A percentile compares a stretch with the other conserved stretches of the same genome.
phyloP scores from a whole-genome alignment of 352 stramenopile genomes.

The Phytophthora podocarpi region DNA sequence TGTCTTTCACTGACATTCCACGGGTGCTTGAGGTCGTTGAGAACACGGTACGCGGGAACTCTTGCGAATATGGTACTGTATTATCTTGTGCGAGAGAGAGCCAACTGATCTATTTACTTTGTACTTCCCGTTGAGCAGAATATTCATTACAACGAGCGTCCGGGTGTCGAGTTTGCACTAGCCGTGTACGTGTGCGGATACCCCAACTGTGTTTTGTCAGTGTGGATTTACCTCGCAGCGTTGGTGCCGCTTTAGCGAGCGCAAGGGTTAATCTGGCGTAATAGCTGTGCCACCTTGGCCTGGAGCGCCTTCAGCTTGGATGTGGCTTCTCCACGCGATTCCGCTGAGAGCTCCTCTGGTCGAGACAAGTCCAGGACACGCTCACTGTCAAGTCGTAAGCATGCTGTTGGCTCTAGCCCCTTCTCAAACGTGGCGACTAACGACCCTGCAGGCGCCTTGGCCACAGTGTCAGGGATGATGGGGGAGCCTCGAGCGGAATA shows the following conservation, averaged over 20 bases:
- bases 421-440: conserved; percentile 70
- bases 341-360: conserved; percentile 61
- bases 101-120: conserved; percentile 16
- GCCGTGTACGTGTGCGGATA: conserved; percentile 87
- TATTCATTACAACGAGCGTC: conserved; percentile 88
- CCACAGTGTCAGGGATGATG: conserved; percentile 59
- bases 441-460: conserved; percentile 56
- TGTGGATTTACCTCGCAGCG: conserved; percentile 93
- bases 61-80: conserved; percentile 22
- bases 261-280: conserved; percentile 61
- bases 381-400: conserved; percentile 66
- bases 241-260: conserved; percentile 42
- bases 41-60: conserved; percentile 60
- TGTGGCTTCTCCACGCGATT: conserved; percentile 58
- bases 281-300: conserved; percentile 66
- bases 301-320: conserved; percentile 73
- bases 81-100: conserved; percentile 19
- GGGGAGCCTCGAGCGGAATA: conserved; percentile 78
- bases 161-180: conserved; percentile 91
- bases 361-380: conserved; percentile 67
- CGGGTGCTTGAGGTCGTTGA: conserved; percentile 84
- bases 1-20: conserved; percentile 88
- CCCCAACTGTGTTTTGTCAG: conserved; percentile 86
- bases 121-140: conserved; percentile 47
- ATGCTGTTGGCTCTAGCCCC: conserved; percentile 46